Base-by-base conservation (phyloP, 176 grass and related monocot species). In the Eremochloa ophiuroides region DNA sequence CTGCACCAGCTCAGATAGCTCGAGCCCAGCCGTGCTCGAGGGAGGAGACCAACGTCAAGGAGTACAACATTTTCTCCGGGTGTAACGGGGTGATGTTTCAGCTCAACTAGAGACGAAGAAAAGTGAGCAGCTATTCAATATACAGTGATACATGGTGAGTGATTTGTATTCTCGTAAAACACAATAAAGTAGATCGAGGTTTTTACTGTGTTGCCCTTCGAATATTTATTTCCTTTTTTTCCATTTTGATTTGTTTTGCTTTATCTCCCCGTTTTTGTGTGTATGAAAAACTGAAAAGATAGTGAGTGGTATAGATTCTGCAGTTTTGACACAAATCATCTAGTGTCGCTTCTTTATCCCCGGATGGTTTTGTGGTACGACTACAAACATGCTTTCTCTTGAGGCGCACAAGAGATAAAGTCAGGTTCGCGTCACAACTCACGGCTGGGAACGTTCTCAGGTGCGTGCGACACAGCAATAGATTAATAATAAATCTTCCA, bases 61-160 rank as follows among this genome's bases (percentile, higher is more conserved):
- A 97, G 82, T 97, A 97, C 51, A 91, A 91, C 80, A 75, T 97
- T n/a, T 97, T 97, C 88, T 91, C 91, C 53, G 77, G 85, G 39
- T 84, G 82, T 81, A 88, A 51, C 43, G 88, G 69, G 30, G 69
- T 76, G 14, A 53, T 71, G 47, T 91, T 93, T 82, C 79, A 86
- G 7, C 87, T 97, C 67, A 72, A 89, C 84, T 94, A 88, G 84
- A 77, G 63, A 12, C 4, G 55, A 74, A 26, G 37, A 71, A 44
- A 55, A 69, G 38, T 23, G 40, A 37, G 48, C 48, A 59, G 37
- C 27, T 58, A 86, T 84, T 79, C 59, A 73, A 62, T 37, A 62
- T 37, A 78, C 81, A 81, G 47, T 20, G 43, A 74, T 72, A 83
- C 80, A 66, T 84, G 48, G 69, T 16, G 75, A 79, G 75, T 80